Conservation (phyloP, 805 yeast species). For the Candida dajiaensis region DNA sequence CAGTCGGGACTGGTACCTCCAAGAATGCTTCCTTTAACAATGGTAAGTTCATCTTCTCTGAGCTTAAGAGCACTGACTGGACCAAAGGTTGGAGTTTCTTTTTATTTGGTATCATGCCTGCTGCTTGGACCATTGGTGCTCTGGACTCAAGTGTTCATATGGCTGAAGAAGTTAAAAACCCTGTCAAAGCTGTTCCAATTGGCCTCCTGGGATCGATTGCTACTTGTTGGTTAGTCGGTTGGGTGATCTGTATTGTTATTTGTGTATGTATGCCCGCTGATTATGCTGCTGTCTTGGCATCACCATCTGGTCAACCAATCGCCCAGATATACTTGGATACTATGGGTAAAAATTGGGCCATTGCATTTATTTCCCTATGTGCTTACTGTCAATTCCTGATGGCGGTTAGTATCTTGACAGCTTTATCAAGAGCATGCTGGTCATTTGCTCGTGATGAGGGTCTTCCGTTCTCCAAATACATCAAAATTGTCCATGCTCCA, state of each 20-base stretch:
- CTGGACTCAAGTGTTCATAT: constrained; percentile 68
- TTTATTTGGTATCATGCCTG: constrained; percentile 50
- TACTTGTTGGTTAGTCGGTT: constrained; percentile 54
- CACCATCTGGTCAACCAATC: constrained; percentile 51
- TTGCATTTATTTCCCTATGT: constrained; percentile 55
- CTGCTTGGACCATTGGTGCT: constrained; percentile 71
- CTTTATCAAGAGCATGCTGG: constrained; percentile 67
- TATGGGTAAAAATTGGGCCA: constrained; percentile 58
- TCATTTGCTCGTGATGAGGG: constrained; percentile 77
- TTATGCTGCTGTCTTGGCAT: constrained; percentile 23
- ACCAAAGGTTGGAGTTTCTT: constrained; percentile 50
- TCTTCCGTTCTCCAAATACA: constrained; percentile 47
- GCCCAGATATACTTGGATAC: constrained; percentile 59
- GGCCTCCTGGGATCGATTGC: constrained; percentile 56
- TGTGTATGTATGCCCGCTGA: constrained; percentile 41
- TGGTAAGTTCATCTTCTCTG: constrained; percentile 49
- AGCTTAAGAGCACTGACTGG: constrained; percentile 47
- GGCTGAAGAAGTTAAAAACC: constrained; percentile 64
- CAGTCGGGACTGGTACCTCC: constrained; percentile 51
- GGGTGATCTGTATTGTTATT: constrained; percentile 45
- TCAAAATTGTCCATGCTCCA: constrained; percentile 48
- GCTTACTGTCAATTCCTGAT: constrained; percentile 56
- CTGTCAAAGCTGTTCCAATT: constrained; percentile 53
- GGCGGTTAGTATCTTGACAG: constrained; percentile 59
- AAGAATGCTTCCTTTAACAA: constrained; percentile 26